These are phyloP conservation scores for Fremontodendron californicum DNA, from an alignment of 345 rosid species.

Conservation along the genomic window DNA sequence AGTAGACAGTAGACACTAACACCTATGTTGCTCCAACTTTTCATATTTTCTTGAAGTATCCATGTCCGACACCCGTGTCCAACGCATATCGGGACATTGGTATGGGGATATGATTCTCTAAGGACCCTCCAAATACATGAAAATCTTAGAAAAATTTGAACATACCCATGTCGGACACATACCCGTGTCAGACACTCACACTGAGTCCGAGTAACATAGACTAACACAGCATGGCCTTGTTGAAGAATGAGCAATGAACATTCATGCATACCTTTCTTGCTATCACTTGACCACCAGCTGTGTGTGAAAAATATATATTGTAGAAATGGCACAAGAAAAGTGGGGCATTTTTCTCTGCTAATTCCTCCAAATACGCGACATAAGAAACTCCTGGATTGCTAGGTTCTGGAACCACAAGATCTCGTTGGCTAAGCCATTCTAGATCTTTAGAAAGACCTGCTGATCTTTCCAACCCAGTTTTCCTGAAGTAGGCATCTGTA, in stretches of 20 bases:
- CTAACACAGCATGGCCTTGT: no score
- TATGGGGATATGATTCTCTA: no score
- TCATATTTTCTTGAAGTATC: no score
- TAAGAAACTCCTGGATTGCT: constrained; percentile 61
- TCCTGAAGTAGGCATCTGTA: constrained; percentile 83
- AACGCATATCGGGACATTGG: no score
- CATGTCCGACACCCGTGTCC: no score
- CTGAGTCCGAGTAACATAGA: no score
- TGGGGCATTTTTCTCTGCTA: constrained; percentile 66
- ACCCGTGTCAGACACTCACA: no score
- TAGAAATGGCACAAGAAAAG: constrained; percentile 82
- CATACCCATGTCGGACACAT: no score
- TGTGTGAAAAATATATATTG: constrained; percentile 84
- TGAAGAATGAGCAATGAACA: constrained; percentile 1
- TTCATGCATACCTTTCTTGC: constrained; percentile 45
- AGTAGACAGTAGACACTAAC: no score
- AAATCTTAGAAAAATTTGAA: no score
- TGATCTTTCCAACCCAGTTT: constrained; percentile 79
- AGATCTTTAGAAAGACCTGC: constrained; percentile 59
- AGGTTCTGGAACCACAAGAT: constrained; percentile 52
- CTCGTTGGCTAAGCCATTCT: constrained; percentile 53
- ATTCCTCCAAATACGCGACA: constrained; percentile 63
- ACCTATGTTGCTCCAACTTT: no score
- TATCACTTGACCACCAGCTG: constrained; percentile 84
- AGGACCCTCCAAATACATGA: no score